phyloP scores from a whole-genome alignment of 257 asterid species.

The Leonotis leonurus region DNA sequence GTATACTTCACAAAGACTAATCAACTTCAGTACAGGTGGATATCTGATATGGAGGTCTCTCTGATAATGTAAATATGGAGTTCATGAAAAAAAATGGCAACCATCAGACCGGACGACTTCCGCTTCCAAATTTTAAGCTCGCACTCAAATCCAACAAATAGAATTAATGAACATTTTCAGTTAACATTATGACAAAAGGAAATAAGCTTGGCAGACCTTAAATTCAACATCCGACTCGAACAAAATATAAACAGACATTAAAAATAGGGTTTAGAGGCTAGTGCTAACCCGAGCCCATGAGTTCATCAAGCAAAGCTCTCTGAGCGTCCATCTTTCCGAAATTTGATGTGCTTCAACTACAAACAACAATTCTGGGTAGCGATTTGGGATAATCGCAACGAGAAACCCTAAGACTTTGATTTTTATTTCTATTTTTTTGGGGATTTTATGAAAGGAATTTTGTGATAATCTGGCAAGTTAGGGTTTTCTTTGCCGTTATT shows the following conservation, averaged over 20 bases:
- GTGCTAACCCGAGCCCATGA: slow-evolving; percentile 76
- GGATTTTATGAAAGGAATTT: too few relatives aligned
- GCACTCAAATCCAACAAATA: slow-evolving; percentile 2
- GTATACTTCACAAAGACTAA: too few relatives aligned
- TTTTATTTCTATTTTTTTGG: too few relatives aligned
- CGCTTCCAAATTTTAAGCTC: not conserved
- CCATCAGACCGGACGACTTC: not conserved
- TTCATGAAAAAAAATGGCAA: slow-evolving; percentile 1
- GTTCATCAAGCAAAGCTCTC: slow-evolving; percentile 91
- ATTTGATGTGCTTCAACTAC: slow-evolving; percentile 5
- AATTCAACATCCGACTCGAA: not conserved
- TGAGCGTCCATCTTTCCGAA: slow-evolving; percentile 68
- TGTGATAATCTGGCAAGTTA: too few relatives aligned
- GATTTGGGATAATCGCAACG: slow-evolving; percentile 10
- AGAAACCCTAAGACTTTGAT: too few relatives aligned
- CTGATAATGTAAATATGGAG: not conserved
- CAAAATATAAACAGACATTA: not conserved
- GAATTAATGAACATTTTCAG: not conserved
- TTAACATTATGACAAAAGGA: not conserved
- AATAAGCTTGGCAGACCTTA: not conserved
- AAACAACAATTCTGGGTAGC: not conserved
- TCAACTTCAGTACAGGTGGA: too few relatives aligned
- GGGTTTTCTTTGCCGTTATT: too few relatives aligned
- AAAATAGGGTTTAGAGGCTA: slow-evolving; percentile 17
- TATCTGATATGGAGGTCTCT: too few relatives aligned